Evolutionary conservation across 345 rosid species (phyloP), one percentile per base, ranked within the genome.

Genomic region (Triadica sebifera): DNA sequence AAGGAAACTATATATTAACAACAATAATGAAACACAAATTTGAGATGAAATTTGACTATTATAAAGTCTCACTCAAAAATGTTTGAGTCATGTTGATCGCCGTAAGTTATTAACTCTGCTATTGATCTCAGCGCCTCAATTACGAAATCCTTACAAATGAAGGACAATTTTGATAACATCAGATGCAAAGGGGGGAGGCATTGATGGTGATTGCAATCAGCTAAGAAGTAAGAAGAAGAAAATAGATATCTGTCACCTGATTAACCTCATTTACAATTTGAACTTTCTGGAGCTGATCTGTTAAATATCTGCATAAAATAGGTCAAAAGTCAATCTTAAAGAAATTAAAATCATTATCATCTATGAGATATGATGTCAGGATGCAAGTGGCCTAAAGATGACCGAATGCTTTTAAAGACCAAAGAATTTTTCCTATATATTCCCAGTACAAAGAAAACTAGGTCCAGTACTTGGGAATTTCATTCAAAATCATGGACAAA

Each of bases 71-170:
- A 93, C 99, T 95, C 99, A 67, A 95, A 95, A 80, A 83, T 89
- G 65, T 84, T 81, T 0, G 97, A 68, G 73, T 93, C 90, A 85
- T 95, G 94, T 81, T 95, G 99, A 76, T 95, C 99, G 4, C 99
- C 99, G 75, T 95, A 95, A 22, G 96, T 93, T 78, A 95, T 85
- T 87, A 95, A 84, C 87, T 95, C 99, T 2, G 99, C 93, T 69
- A 95, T 95, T 13, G 97, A 91, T 86, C 99, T 87, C 79, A 95
- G 71, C 15, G 94, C 97, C 92, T 95, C 99, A 49, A 95, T 82
- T n/a, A 93, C 93, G 73, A 91, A 85, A 80, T 93, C 98, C 98
- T 94, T 78, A 77, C 77, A 19, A 70, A 74, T 7, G 12, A 12
- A 77, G 50, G 19, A 78, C 16, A 10, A 68, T 50, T 65, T 72